These are phyloP conservation scores for Calophaca sinica DNA, from an alignment of 306 rosid genomes.

Conservation along the genomic window DNA sequence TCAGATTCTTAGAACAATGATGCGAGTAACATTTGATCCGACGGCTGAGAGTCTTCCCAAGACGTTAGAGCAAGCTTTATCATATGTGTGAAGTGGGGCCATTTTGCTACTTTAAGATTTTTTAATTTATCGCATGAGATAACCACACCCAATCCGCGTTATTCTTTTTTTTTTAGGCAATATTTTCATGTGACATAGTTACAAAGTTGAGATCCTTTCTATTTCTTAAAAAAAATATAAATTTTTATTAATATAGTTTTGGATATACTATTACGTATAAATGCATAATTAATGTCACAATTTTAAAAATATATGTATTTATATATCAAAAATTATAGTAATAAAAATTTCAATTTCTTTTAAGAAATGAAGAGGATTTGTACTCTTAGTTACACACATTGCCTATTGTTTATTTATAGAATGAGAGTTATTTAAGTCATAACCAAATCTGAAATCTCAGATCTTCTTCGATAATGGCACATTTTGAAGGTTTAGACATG, in stretches of 20 bases:
- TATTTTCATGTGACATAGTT: neutral
- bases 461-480: too few relatives aligned
- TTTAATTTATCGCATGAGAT: neutral
- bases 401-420: neutral
- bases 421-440: neutral
- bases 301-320: too few relatives aligned
- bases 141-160: neutral
- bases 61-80: neutral
- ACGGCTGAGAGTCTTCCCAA: neutral
- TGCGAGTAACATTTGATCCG: neutral
- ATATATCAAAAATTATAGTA: too few relatives aligned
- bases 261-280: too few relatives aligned
- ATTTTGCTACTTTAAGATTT: neutral
- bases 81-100: constrained; percentile 7
- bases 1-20: neutral
- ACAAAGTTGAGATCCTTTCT: too few relatives aligned
- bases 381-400: too few relatives aligned
- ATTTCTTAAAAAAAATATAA: too few relatives aligned
- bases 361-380: too few relatives aligned
- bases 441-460: neutral
- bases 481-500: too few relatives aligned
- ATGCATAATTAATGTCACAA: too few relatives aligned
- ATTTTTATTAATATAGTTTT: too few relatives aligned
- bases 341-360: too few relatives aligned
- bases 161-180: neutral